Conservation (phyloP, 306 rosid species). For the Hylodesmum podocarpum region DNA sequence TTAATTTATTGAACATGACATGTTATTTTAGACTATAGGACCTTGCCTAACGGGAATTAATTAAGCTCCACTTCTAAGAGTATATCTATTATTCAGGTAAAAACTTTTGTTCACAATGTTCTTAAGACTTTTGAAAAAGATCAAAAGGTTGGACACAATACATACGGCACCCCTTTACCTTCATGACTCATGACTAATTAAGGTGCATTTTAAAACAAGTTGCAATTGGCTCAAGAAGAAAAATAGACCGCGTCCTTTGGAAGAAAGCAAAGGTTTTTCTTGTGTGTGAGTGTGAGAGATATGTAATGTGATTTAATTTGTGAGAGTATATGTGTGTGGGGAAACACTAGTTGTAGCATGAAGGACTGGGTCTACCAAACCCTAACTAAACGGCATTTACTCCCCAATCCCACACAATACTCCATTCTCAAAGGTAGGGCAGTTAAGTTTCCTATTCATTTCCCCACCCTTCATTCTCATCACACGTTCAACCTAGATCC, state of each 20-base stretch:
- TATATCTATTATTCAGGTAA: neutral
- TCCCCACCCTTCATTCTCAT: conserved; percentile 41
- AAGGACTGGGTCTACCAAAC: conserved; percentile 67
- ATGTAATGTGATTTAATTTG: no score
- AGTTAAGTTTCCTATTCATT: conserved; percentile 42
- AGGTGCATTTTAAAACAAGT: neutral
- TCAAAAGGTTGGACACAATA: neutral
- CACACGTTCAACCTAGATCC: conserved; percentile 71
- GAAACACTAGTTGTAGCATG: conserved; percentile 22
- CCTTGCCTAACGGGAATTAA: no score
- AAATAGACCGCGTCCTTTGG: neutral
- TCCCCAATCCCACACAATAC: conserved; percentile 49
- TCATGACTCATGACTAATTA: neutral
- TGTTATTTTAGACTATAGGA: no score
- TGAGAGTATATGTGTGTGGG: conserved; percentile 22
- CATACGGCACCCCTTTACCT: neutral
- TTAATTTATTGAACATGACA: no score
- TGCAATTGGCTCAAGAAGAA: neutral
- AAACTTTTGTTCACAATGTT: no score
- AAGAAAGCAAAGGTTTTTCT: neutral
- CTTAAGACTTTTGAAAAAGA: no score
- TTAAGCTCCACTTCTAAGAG: neutral
- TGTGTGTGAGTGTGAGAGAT: neutral
- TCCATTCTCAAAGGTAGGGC: conserved; percentile 52
- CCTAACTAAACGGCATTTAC: conserved; percentile 77